phyloP scores from a whole-genome alignment of 2,329 filamentous ascomycete species.

The Fusarium robinianum region DNA sequence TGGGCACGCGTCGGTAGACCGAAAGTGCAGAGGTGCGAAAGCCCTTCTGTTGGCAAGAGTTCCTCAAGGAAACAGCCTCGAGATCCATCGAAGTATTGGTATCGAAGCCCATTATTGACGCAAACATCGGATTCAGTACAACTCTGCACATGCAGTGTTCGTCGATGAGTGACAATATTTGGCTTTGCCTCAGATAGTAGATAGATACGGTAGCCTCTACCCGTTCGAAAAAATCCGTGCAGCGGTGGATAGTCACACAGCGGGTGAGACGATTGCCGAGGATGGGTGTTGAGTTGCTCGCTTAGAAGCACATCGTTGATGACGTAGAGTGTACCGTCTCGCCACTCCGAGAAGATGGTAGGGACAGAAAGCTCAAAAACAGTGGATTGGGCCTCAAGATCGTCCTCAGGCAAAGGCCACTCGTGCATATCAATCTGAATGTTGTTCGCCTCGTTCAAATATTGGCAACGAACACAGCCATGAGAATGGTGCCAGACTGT shows the following conservation, averaged over 20 bases:
- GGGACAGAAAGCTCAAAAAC: constrained; percentile 60
- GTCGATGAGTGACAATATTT: constrained; percentile 19
- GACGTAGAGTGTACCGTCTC: constrained; percentile 52
- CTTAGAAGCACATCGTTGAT: constrained; percentile 46
- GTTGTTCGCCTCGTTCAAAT: constrained; percentile 36
- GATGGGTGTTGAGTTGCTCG: background rate
- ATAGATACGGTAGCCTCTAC: constrained; percentile 23
- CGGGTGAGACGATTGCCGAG: background rate
- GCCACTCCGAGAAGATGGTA: constrained; percentile 49
- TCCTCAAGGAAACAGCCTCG: background rate
- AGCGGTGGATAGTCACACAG: constrained; percentile 18
- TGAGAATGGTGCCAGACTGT: constrained; percentile 3
- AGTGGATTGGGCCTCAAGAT: constrained; percentile 46
- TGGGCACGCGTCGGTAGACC: constrained; percentile 15
- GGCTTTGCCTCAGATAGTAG: constrained; percentile 29
- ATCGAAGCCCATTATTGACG: constrained; percentile 31
- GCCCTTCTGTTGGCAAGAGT: background rate
- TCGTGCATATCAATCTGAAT: constrained; percentile 57
- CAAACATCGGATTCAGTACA: constrained; percentile 23
- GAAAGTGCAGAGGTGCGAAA: constrained; percentile 21
- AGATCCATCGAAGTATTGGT: constrained; percentile 22
- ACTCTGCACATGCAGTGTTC: constrained; percentile 1
- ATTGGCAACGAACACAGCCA: constrained; percentile 45
- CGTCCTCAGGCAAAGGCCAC: constrained; percentile 55
- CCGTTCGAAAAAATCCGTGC: background rate